Base-by-base conservation (phyloP, 257 asterid species). In the Capsicum chinense region DNA sequence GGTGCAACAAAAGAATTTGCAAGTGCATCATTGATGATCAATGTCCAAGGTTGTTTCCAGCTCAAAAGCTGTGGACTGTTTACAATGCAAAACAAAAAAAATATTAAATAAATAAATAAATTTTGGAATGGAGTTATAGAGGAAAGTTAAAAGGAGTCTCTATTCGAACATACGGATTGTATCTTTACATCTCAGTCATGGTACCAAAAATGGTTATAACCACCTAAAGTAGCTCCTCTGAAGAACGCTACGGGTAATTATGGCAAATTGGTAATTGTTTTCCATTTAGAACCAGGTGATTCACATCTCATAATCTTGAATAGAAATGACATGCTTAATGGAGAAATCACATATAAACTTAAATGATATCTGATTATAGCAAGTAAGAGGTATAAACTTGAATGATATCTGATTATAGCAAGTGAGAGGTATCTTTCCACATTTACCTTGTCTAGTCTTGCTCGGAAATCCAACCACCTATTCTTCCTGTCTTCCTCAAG, bases 1-100 rank as follows among this genome's bases (percentile, higher is more conserved):
- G 99, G 99, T 78, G 99, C 95, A 44, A 95, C 87, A 17, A 95
- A 97, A 74, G 99, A 97, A 86, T 97, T 97, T 50, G 98, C 87
- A 84, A 97, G 81, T 76, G 98, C 96, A 88, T 97, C 99, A 62
- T 97, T 97, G 21, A 97, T 89, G 57, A 94, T 89, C 91, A 97
- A 88, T 73, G 91, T 93, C 98, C 98, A 97, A n/a, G 97, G 95
- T 83, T 88, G 88, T 69, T 94, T 94, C 94, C 95, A 85, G 86
- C 85, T 83, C 88, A 93, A 91, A 58, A 97, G 92, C 99, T 97
- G 92, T 67, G 62, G 79, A 47, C 63, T 16, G 13, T 19, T 4
- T 83, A 82, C 86, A 57, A 58, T 57, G 50, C 0, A 14, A 54
- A 76, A 42, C 47, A 78, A 52, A 4, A 50, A 7, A 13, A 13